Percentiles rank a stretch among this genome's conserved stretches.
Conservation (phyloP, 2,329 filamentous ascomycete species). For the Camillea tinctor region DNA sequence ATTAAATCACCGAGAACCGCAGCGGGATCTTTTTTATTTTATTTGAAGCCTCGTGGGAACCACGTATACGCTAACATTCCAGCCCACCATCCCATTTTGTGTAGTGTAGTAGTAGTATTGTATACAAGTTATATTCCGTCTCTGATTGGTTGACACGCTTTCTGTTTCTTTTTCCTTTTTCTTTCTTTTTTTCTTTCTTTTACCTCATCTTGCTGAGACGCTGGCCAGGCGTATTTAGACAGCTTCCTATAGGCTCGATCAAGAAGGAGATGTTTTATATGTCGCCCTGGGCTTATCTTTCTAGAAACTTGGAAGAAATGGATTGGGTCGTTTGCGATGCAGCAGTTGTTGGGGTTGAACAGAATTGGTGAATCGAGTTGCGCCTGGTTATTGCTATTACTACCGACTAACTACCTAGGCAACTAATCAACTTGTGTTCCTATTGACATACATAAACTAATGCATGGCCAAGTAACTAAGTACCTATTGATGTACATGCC, state of each 20-base stretch:
- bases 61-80: too few species aligned
- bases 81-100: too few species aligned
- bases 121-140: too few species aligned
- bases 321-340: not conserved
- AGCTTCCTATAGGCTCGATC: too few species aligned
- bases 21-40: too few species aligned
- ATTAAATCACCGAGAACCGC: too few species aligned
- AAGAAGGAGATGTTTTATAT: not conserved
- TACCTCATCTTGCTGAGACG: too few species aligned
- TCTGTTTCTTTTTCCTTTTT: not conserved
- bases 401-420: not conserved
- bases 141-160: not conserved
- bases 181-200: slow-evolving; percentile 1
- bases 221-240: too few species aligned
- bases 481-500: too few species aligned
- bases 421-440: not conserved
- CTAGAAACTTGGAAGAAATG: not conserved
- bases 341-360: not conserved
- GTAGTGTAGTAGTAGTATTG: too few species aligned
- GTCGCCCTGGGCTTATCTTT: not conserved
- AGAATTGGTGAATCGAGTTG: not conserved
- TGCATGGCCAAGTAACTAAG: too few species aligned
- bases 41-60: too few species aligned
- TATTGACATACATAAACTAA: not conserved
- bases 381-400: not conserved